phyloP scores from a whole-genome alignment of 257 asterid genomes.

The Eustoma russellianum region DNA sequence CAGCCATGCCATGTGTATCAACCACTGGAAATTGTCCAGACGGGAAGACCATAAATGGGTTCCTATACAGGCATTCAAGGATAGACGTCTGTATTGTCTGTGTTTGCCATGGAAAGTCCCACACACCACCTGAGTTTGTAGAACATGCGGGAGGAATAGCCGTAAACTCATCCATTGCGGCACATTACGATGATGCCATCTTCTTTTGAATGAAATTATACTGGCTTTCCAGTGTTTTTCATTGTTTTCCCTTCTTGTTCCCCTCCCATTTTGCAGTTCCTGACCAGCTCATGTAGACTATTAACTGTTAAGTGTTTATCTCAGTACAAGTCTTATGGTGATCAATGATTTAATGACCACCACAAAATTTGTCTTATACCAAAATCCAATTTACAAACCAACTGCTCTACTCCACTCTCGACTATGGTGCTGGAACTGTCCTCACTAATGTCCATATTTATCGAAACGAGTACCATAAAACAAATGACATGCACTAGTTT shows the following conservation, averaged over 20 bases:
- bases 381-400: not conserved
- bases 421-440: too few relatives aligned
- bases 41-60: conserved; percentile 50
- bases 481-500: too few relatives aligned
- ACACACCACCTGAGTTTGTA: conserved; percentile 61
- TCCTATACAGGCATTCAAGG: conserved; percentile 37
- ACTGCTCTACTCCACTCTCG: not conserved
- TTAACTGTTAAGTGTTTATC: not conserved
- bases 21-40: conserved; percentile 63
- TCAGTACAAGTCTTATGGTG: too few relatives aligned
- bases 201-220: conserved; percentile 5
- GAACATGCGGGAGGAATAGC: conserved; percentile 66
- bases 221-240: too few relatives aligned
- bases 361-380: too few relatives aligned
- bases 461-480: too few relatives aligned
- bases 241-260: not conserved
- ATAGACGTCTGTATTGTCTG: conserved; percentile 50
- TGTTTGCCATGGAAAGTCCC: conserved; percentile 53
- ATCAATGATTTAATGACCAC: too few relatives aligned
- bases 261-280: not conserved
- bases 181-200: conserved; percentile 49
- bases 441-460: too few relatives aligned
- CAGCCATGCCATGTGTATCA: conserved; percentile 51
- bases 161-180: conserved; percentile 38
- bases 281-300: not conserved